A percentile compares a stretch with the other conserved stretches of the same genome.
phyloP scores from a whole-genome alignment of 768 basidiomycete genomes.

The Mycena floridula region DNA sequence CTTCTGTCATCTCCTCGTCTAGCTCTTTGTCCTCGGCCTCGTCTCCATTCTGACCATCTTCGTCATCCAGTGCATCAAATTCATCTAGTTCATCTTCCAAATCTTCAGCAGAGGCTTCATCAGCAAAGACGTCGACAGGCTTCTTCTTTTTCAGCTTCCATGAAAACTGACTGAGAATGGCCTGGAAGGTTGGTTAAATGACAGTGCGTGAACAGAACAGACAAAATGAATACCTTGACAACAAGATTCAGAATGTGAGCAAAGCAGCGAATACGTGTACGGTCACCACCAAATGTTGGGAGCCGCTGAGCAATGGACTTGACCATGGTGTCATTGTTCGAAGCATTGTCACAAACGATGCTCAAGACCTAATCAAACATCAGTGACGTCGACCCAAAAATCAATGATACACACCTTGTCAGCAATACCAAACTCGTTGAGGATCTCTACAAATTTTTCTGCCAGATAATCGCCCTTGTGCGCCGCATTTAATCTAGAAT shows the following conservation, averaged over 20 bases:
- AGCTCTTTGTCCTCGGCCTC: conserved; percentile 7
- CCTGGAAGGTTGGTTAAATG: conserved; percentile 11
- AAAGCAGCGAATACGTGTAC: conserved; percentile 10
- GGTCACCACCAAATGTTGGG: conserved; percentile 1
- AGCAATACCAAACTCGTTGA: conserved; percentile 10
- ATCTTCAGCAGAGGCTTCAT: neutral
- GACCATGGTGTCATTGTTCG: conserved; percentile 7
- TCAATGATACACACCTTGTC: conserved; percentile 11
- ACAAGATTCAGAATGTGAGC: conserved; percentile 13
- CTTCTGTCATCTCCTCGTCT: conserved; percentile 2
- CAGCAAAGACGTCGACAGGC: neutral
- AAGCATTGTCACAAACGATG: conserved; percentile 4
- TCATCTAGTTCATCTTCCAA: neutral
- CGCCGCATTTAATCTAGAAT: conserved; percentile 9
- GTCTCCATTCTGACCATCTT: conserved; percentile 5
- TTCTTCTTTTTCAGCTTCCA: conserved; percentile 1
- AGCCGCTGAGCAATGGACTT: neutral
- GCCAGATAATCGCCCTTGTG: conserved; percentile 13
- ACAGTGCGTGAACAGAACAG: neutral
- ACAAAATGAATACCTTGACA: conserved; percentile 11
- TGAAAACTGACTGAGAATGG: conserved; percentile 14
- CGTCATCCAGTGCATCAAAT: conserved; percentile 2
- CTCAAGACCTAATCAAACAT: neutral
- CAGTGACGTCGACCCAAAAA: neutral
- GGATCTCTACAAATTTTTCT: conserved; percentile 3